Base-by-base conservation (phyloP, 441 rosid genomes). In the California macrophylla region DNA sequence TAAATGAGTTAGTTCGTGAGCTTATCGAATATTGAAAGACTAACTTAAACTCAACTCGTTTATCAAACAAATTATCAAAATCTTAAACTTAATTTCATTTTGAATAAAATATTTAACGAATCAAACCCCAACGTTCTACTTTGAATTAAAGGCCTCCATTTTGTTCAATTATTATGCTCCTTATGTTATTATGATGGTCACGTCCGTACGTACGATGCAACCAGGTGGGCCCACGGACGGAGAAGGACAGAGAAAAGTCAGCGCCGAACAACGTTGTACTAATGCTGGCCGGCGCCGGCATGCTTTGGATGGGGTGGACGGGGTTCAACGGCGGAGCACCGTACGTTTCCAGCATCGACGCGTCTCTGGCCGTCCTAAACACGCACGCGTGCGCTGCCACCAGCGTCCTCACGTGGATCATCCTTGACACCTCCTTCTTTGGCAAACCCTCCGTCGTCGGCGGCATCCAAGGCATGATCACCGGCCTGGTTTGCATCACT, bases 291-390 rank as follows among this genome's bases (percentile, higher is more conserved):
- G 89, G 88, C 1, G 89, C 89, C 12, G 91, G 91, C 36, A 77
- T 88, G 71, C 74, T 86, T 15, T 86, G 88, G 93, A 21, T 86
- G 12, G 93, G 93, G 28, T 86, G 91, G 89, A 86, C 86, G 0
- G 93, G 91, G 0, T 88, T 85, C 83, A 88, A 86, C 36, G 93
- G 93, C 4, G 89, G 93, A 4, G 69, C 89, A 21, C 87, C 89
- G 5, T 82, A 81, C 67, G 67, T 73, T 0, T 84, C 77, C 1
- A 78, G 78, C 3, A 8, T 45, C 8, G 60, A 76, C 1, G 69
- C 90, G 2, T 80, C 89, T 8, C 67, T 86, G 16, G 90, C 90
- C 63, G 70, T 84, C 25, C 36, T 83, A 40, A 85, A 87, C 74
- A 85, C 92, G 20, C 89, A 82, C 68, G 79, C 82, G 16, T 85